Evolutionary conservation across 202 grass and related monocot species (phyloP), one percentile per base, ranked within the genome.

Genomic region (Setaria viridis): DNA sequence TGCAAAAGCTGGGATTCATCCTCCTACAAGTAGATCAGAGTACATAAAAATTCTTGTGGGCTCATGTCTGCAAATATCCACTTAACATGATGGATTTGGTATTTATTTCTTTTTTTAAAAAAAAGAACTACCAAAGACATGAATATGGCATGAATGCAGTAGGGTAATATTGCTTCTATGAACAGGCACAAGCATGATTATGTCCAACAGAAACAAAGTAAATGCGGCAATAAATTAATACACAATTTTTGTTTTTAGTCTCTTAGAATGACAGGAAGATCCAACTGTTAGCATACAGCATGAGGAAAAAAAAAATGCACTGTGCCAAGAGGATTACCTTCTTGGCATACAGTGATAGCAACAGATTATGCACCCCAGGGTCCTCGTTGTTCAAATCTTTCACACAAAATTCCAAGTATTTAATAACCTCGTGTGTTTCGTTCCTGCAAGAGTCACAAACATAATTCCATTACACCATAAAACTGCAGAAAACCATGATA

Each of bases 371-470:
- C 20, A 99, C 96, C 45, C 96, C 96, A 83, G 91, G 86, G 73
- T 99, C 91, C 72, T 95, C 86, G 71, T 91, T 99, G 48, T 91
- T 83, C 60, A 95, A 88, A 79, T 95, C 89, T 87, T 92, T 95
- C 65, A 99, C 91, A 90, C 96, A 95, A 84, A 99, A 99, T 79
- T 99, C 96, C 76, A 99, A 83, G 85, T 95, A 99, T 69, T 99
- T 99, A 51, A 99, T 95, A 76, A 99, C 96, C 68, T 99, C 93
- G 48, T 99, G 91, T 15, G 96, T 99, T 82, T 99, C 96, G 35
- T 95, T 99, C 91, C 96, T 99, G 79, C 65, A 87, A 78, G 70
- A 92, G 30, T 87, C 37, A 21, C 68, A 48, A 70, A 81, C 37
- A 85, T 77, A 84, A 77, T 76, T 83, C 64, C 64, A 60, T 41